phyloP scores from a whole-genome alignment of 352 stramenopile genomes.

The Blastocystis sp. region DNA sequence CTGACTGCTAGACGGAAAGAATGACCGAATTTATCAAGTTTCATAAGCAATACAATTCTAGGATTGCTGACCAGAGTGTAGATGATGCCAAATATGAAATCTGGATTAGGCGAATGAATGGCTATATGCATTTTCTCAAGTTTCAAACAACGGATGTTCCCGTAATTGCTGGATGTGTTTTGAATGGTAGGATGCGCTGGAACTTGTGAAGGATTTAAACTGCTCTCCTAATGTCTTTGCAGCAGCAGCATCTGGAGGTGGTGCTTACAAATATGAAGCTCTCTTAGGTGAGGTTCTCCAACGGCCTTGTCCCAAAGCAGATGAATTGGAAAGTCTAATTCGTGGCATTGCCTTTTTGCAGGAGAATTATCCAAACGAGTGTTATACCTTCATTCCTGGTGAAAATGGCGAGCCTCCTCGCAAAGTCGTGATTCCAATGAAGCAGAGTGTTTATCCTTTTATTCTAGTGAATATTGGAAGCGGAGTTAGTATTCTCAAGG shows the following conservation, averaged over 20 bases:
- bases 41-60: slow-evolving; percentile 78
- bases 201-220: slow-evolving; percentile 76
- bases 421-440: slow-evolving; percentile 73
- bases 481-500: slow-evolving; percentile 91
- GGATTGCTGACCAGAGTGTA: slow-evolving; percentile 82
- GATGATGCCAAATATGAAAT: slow-evolving; percentile 80
- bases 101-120: slow-evolving; percentile 80
- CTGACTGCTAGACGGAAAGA: slow-evolving; percentile 74
- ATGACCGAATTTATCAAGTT: slow-evolving; percentile 83
- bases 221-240: slow-evolving; percentile 86
- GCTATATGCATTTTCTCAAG: slow-evolving; percentile 88
- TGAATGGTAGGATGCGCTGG: slow-evolving; percentile 77
- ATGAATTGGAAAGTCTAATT: slow-evolving; percentile 95
- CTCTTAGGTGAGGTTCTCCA: slow-evolving; percentile 84
- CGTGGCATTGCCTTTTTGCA: slow-evolving; percentile 93
- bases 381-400: slow-evolving; percentile 92
- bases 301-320: slow-evolving; percentile 72
- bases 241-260: slow-evolving; percentile 85
- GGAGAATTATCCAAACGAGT: slow-evolving; percentile 89
- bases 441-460: slow-evolving; percentile 84
- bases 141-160: slow-evolving; percentile 79
- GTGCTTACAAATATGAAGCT: slow-evolving; percentile 88
- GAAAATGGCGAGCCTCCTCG: neutral
- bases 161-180: neutral
- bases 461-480: slow-evolving; percentile 96